phyloP scores from a whole-genome alignment of 2,329 filamentous ascomycete genomes.

The Fusarium fujikuroi region DNA sequence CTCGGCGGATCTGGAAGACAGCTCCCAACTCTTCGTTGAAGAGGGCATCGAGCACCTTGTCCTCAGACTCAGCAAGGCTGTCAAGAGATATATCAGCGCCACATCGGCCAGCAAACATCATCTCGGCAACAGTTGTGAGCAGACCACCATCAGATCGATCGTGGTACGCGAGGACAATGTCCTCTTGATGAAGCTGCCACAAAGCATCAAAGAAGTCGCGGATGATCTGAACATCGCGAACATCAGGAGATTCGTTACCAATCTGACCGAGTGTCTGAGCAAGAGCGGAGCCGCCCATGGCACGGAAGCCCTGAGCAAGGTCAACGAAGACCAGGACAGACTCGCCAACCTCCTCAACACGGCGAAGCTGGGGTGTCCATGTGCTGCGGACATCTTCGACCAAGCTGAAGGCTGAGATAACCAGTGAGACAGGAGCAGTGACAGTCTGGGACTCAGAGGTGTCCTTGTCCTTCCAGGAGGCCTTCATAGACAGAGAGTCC shows the following conservation, averaged over 20 bases:
- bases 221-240: slow-evolving; percentile 82
- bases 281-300: slow-evolving; percentile 89
- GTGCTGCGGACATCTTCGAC: slow-evolving; percentile 86
- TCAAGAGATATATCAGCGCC: slow-evolving; percentile 89
- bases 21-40: slow-evolving; percentile 98
- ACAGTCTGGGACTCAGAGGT: slow-evolving; percentile 80
- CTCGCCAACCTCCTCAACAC: slow-evolving; percentile 88
- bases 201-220: slow-evolving; percentile 94
- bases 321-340: slow-evolving; percentile 92
- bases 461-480: slow-evolving; percentile 83
- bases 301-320: slow-evolving; percentile 81
- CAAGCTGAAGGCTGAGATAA: slow-evolving; percentile 90
- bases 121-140: slow-evolving; percentile 90
- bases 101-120: slow-evolving; percentile 97
- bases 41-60: slow-evolving; percentile 77
- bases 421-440: slow-evolving; percentile 88
- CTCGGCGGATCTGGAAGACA: slow-evolving; percentile 91
- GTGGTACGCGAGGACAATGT: slow-evolving; percentile 87
- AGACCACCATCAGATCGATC: slow-evolving; percentile 94
- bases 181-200: slow-evolving; percentile 67
- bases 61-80: slow-evolving; percentile 70
- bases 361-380: slow-evolving; percentile 90
- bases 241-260: slow-evolving; percentile 85
- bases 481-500: slow-evolving; percentile 99
- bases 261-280: slow-evolving; percentile 90